A percentile compares a stretch with the other conserved stretches of the same genome.
These are phyloP conservation scores for Epichloe sp. DNA, from an alignment of 2,329 filamentous ascomycete genomes.

Conservation along the genomic window DNA sequence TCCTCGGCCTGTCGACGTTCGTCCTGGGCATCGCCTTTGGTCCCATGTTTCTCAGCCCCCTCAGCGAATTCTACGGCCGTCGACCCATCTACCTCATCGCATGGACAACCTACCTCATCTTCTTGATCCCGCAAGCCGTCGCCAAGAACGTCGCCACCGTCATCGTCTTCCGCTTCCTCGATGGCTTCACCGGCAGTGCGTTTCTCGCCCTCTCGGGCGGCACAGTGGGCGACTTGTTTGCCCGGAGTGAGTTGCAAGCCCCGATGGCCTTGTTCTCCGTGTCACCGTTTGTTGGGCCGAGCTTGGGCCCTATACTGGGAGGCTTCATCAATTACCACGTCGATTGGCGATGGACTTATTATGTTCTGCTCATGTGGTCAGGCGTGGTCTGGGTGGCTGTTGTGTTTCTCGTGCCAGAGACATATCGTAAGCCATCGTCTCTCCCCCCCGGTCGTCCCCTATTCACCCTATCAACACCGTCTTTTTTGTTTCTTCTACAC, in stretches of 20 bases:
- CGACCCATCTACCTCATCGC: slow-evolving; percentile 67
- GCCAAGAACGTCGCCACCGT: slow-evolving; percentile 73
- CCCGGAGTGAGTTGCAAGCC: slow-evolving; percentile 51
- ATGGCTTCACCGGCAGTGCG: slow-evolving; percentile 56
- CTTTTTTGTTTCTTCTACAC: background rate
- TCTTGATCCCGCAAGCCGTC: slow-evolving; percentile 69
- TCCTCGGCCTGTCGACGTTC: slow-evolving; percentile 69
- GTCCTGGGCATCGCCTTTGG: slow-evolving; percentile 61
- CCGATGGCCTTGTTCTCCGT: slow-evolving; percentile 76
- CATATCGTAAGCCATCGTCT: slow-evolving; percentile 45
- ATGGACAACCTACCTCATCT: slow-evolving; percentile 63
- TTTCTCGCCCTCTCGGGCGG: slow-evolving; percentile 68
- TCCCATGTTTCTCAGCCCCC: slow-evolving; percentile 48
- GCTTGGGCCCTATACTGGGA: slow-evolving; percentile 48
- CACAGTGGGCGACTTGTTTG: slow-evolving; percentile 72
- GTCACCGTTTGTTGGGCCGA: slow-evolving; percentile 50
- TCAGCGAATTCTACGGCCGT: slow-evolving; percentile 71
- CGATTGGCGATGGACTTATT: slow-evolving; percentile 74
- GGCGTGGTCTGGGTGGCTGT: slow-evolving; percentile 51
- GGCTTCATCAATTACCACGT: slow-evolving; percentile 72
- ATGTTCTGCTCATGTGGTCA: slow-evolving; percentile 72
- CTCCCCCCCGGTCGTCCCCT: too few species aligned
- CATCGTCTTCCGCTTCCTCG: slow-evolving; percentile 64
- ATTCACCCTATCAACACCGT: background rate
- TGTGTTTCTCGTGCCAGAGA: slow-evolving; percentile 68